Base-by-base conservation (phyloP, 257 asterid species). In the Solanum paucissectum region DNA sequence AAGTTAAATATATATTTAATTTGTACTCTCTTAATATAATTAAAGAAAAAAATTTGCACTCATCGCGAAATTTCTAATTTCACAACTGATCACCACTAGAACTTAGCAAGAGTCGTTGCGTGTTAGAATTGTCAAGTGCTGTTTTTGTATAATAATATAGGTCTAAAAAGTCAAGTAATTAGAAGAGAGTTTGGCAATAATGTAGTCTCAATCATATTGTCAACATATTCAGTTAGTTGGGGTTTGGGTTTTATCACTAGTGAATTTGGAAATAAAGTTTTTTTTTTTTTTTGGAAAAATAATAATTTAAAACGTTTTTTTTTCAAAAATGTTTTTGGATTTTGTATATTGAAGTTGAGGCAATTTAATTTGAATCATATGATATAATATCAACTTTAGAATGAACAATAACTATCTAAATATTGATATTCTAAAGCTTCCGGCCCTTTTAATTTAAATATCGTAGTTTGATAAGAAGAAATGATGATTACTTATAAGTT, bases 11-110 rank as follows among this genome's bases (percentile, higher is more conserved):
- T 62, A 9, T 62, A 62, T 62, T 9, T 23, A 9, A 60, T 60
- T 60, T 5, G 7, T 1, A 62, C 33, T n/a, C 4, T 12, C 7
- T n/a, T 10, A 64, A 60, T 60, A 60, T 8, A 21, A n/a, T 10
- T n/a, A 0, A 55, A 23, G 4, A 23, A 60, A 0, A 9, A 60
- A 60, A 23, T 0, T 21, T 60, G 0, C 27, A 20, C 2, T 58
- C 5, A 7, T 58, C 0, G 3, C 2, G 13, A 9, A 23, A 60
- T 23, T n/a, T n/a, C 33, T 64, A 2, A 64, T 2, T 10, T 3
- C 8, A 6, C 14, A 2, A n/a, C 33, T n/a, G 8, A 64, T 64
- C 8, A n/a, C 9, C 16, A 13, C 13, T 13, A n/a, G 12, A 29
- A 7, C 32, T 79, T 3, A 14, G 16, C 40, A 0, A 29, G 10